These are phyloP conservation scores for Syzygium oleosum DNA, from an alignment of 345 rosid genomes.

Conservation along the genomic window DNA sequence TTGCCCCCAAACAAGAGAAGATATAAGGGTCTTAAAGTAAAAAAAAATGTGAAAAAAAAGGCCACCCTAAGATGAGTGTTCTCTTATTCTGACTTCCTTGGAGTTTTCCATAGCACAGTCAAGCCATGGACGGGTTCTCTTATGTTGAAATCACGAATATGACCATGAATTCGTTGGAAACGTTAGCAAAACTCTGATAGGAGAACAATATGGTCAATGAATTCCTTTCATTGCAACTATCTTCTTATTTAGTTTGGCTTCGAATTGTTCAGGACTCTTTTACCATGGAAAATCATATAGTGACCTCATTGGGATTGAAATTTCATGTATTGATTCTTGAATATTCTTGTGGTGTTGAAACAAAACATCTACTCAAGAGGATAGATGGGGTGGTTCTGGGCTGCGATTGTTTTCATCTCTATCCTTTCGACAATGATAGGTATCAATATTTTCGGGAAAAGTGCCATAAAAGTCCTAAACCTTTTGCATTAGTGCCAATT, in stretches of 20 bases:
- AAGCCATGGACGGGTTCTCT: not conserved
- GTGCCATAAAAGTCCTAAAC: too few species aligned
- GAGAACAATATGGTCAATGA: not conserved
- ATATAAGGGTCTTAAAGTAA: not conserved
- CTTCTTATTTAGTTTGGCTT: not conserved
- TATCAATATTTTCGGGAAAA: not conserved
- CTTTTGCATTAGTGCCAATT: too few species aligned
- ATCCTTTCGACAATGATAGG: not conserved
- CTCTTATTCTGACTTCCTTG: not conserved
- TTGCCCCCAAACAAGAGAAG: not conserved
- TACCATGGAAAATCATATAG: not conserved
- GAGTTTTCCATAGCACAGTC: not conserved
- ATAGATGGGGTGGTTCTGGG: not conserved
- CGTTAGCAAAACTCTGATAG: not conserved
- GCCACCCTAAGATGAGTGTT: not conserved
- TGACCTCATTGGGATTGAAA: not conserved
- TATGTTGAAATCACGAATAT: not conserved
- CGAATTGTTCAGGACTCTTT: not conserved
- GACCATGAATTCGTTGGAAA: not conserved
- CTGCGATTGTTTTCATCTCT: not conserved
- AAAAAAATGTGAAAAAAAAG: not conserved
- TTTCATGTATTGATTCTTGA: not conserved
- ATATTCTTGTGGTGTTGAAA: not conserved
- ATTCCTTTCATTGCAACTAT: not conserved
- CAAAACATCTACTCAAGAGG: not conserved